phyloP scores from a whole-genome alignment of 371 early-diverging fungal genomes.

The Mortierella sp. region DNA sequence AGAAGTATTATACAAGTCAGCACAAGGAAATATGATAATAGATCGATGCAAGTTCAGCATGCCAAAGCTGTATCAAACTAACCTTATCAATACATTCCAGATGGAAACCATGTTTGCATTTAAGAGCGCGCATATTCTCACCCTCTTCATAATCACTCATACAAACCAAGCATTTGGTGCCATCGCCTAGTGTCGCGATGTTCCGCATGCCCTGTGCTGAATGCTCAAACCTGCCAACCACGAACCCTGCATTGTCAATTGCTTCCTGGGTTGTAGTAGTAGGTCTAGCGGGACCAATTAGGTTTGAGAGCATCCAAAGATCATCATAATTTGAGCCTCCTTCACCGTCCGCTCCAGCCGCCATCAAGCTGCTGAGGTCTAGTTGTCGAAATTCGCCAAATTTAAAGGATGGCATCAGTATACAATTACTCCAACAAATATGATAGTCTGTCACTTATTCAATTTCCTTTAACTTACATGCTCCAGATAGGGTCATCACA shows the following conservation, averaged over 20 bases:
- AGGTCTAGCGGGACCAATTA: slow-evolving; percentile 73
- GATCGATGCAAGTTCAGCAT: neutral
- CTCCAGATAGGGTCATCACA: slow-evolving; percentile 45
- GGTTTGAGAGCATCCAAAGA: slow-evolving; percentile 63
- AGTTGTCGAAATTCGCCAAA: neutral
- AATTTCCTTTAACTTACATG: slow-evolving; percentile 37
- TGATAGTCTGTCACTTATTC: no score
- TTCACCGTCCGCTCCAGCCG: slow-evolving; percentile 29
- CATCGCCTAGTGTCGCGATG: slow-evolving; percentile 51
- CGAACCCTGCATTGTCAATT: slow-evolving; percentile 60
- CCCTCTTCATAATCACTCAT: slow-evolving; percentile 76
- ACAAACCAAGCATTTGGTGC: slow-evolving; percentile 67
- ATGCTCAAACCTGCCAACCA: slow-evolving; percentile 56
- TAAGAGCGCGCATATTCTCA: slow-evolving; percentile 76
- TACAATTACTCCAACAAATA: neutral
- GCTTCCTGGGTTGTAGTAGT: slow-evolving; percentile 64
- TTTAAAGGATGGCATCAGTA: neutral
- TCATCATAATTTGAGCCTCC: slow-evolving; percentile 67
- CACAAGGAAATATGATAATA: neutral
- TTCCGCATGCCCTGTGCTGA: slow-evolving; percentile 50
- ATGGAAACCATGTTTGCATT: slow-evolving; percentile 87
- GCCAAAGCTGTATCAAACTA: neutral
- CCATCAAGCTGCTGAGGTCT: slow-evolving; percentile 50
- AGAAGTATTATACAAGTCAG: neutral
- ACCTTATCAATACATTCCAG: slow-evolving; percentile 82